These are phyloP conservation scores for Mentha longifolia DNA, from an alignment of 257 asterid genomes.

Conservation along the genomic window DNA sequence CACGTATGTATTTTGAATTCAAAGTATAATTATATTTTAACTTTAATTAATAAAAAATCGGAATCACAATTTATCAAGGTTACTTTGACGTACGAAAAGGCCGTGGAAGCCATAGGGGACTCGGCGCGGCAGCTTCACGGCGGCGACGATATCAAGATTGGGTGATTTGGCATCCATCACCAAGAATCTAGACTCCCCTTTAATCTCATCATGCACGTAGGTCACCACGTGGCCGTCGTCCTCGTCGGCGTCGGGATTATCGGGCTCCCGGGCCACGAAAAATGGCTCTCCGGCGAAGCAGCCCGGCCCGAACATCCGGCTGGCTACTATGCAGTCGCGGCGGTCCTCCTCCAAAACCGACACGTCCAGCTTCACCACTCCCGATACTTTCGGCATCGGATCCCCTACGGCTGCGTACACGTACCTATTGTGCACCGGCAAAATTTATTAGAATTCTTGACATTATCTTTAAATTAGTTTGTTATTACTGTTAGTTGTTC, in stretches of 20 bases:
- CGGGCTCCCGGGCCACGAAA: neutral
- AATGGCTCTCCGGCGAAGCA: neutral
- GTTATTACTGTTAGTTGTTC: no score
- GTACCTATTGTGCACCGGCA: neutral
- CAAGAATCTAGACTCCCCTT: neutral
- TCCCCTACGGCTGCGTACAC: slow-evolving; percentile 2
- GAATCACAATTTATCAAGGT: slow-evolving; percentile 1
- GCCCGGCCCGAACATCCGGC: slow-evolving; percentile 6
- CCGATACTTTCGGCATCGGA: neutral
- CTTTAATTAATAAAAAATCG: no score
- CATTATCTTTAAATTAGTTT: no score
- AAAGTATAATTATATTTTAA: no score
- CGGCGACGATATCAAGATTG: neutral
- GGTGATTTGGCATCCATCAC: slow-evolving; percentile 13
- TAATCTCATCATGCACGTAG: neutral
- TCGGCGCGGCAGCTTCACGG: slow-evolving; percentile 17
- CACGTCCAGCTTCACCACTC: neutral
- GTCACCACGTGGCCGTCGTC: slow-evolving; percentile 16
- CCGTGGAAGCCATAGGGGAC: slow-evolving; percentile 21
- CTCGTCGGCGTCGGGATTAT: neutral
- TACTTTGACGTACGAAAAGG: neutral
- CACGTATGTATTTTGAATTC: no score
- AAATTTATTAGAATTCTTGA: no score
- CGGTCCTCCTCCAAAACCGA: slow-evolving; percentile 2
- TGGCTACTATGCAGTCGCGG: neutral